Base-by-base conservation (phyloP, 768 basidiomycete species). In the Dictyophora rubrovolvata region DNA sequence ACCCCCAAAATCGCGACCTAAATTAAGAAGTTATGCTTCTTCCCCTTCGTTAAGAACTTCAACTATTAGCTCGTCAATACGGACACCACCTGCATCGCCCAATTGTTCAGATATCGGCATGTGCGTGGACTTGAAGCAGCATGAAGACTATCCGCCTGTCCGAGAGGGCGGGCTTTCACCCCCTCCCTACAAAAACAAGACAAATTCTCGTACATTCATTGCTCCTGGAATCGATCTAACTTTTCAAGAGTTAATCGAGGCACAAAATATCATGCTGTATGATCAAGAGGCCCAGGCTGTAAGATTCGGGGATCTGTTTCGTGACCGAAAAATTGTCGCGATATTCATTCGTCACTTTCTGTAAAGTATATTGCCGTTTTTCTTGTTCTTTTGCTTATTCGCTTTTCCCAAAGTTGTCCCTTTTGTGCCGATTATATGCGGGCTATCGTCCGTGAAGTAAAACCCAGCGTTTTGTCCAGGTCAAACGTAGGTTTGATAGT, bases 291-390 rank as follows among this genome's bases (percentile, higher is more conserved):
- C 91, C 2, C 64, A 81, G 9, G 76, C 80, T 9, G 74, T 87
- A 56, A 74, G 71, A 36, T 92, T 94, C 61, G 85, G 87, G 0
- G 79, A 84, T 21, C 69, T 95, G 46, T 84, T 86, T 65, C 63
- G 74, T 11, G 73, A 75, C 62, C 65, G 66, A 52, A 79, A 74
- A 67, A 86, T 85, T 0, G 78, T 93, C 62, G 83, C 92, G 55
- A 71, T 93, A 47, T 95, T 95, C 73, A 85, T 96, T 62, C 77
- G 93, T 48, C 89, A 92, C 70, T 93, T 93, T 71, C 89, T 85
- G 87, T 80, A 53, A 60, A 69, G 28, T 28, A 28, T 3, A 28
- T 28, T 7, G 28, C 7, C 63, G 21, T 10, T 48, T 42, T 42
- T 42, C 2, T 42, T 42, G 2, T 14, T 12, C 10, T 33, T 11